Base-by-base conservation (phyloP, 1,139 yeast species). In the Saccharomyces hybrid region DNA sequence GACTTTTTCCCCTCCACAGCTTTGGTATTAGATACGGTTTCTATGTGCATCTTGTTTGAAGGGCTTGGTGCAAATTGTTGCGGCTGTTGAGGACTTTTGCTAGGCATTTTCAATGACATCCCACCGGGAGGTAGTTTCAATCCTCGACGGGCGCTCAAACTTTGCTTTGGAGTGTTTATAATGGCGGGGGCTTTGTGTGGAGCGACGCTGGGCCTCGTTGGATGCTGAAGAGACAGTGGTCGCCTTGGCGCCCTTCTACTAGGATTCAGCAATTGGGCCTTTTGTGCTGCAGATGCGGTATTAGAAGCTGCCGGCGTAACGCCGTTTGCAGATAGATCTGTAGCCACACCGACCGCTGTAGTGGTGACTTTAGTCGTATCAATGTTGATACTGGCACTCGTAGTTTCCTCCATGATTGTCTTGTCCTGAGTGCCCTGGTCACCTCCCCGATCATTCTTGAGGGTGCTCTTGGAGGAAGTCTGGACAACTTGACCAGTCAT, bases 121-220 rank as follows among this genome's bases (percentile, higher is more conserved):
- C 69, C 69, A 31, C 71, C 71, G 49, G 67, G 62, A 31, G 71
- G 71, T 51, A 69, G 53, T 49, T 68, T 68, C 55, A 69, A 54
- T 2, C 73, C 72, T 54, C 73, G 62, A 48, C 72, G 64, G 5
- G 71, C 70, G 58, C 71, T 68, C 51, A 69, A 55, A 48, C 72
- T 67, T 55, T 62, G 70, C 51, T 62, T 52, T 48, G 52, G 57
- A 9, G 41, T 31, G n/a, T 32, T 32, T 11, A 32, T 32, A 13
- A 49, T 25, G 5, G 55, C 26, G 26, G 53, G 16, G 19, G 50
- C 49, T 13, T 46, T 44, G 27, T 48, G 44, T 28, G 41, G 46
- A 3, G 38, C 31, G 6, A 34, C 54, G n/a, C 53, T 52, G 51
- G 49, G 50, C 42, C 51, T 44, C 19, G 54, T 46, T 11, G 48